phyloP scores from a whole-genome alignment of 306 rosid species.

The Corylus americana region DNA sequence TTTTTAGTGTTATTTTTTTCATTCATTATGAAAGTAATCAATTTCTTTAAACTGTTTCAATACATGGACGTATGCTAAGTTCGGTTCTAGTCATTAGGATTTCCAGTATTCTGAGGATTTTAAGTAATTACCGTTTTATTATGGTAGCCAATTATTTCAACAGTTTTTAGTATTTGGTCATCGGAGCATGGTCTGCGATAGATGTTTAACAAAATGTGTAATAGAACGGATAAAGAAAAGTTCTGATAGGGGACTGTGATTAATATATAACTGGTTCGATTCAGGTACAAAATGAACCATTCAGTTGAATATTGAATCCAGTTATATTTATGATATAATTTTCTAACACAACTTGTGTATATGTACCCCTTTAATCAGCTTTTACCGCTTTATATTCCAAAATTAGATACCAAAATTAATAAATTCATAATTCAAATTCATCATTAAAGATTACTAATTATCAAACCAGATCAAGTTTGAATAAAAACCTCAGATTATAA shows the following conservation, averaged over 20 bases:
- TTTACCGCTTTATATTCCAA: neutral
- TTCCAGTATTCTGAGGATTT: neutral
- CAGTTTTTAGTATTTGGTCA: neutral
- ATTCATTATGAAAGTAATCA: neutral
- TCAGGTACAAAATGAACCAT: constrained; percentile 3
- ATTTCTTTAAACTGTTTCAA: neutral
- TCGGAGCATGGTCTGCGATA: neutral
- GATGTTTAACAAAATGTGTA: neutral
- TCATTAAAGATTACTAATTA: too few species aligned
- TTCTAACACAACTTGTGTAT: neutral
- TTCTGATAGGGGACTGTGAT: neutral
- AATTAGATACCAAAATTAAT: neutral
- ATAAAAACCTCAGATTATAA: neutral
- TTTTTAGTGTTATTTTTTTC: neutral
- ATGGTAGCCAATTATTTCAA: neutral
- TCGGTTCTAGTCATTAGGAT: neutral
- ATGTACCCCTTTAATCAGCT: neutral
- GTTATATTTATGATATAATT: neutral
- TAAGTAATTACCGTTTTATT: neutral
- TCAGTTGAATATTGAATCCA: neutral
- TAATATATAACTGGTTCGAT: neutral
- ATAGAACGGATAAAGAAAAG: neutral
- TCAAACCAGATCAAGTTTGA: neutral
- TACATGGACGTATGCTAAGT: neutral
- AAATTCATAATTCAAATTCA: too few species aligned